Evolutionary conservation across 1,139 yeast genomes (phyloP).

Genomic region (Nakaseomyces kungkrabaensis): DNA sequence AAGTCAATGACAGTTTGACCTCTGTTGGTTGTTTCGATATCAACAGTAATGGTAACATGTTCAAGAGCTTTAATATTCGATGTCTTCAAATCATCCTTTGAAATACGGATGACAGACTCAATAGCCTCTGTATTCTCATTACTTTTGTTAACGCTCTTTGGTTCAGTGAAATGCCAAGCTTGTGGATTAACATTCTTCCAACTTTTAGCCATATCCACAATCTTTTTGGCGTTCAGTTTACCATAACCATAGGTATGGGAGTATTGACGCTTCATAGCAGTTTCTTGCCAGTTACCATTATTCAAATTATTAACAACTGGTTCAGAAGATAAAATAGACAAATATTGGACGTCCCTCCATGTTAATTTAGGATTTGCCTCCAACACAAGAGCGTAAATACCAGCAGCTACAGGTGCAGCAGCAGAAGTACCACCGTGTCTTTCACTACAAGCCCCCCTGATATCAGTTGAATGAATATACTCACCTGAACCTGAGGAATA

Average conservation of each 20-base stretch:
- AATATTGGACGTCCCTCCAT: conserved; percentile 93
- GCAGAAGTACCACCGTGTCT: conserved; percentile 96
- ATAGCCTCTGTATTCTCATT: conserved; percentile 27
- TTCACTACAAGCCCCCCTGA: conserved; percentile 58
- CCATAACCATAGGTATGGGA: conserved; percentile 93
- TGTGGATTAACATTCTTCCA: conserved; percentile 90
- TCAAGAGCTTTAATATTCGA: conserved; percentile 67
- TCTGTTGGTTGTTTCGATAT: conserved; percentile 53
- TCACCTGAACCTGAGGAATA: conserved; percentile 89
- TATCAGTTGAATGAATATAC: conserved; percentile 85
- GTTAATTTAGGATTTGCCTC: conserved; percentile 78
- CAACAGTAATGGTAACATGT: conserved; percentile 76
- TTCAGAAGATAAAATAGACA: conserved; percentile 65
- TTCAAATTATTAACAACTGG: conserved; percentile 43
- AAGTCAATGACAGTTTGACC: conserved; percentile 64
- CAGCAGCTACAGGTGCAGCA: conserved; percentile 98
- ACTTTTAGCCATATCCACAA: conserved; percentile 63
- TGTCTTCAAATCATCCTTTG: conserved; percentile 39
- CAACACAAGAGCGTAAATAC: conserved; percentile 73
- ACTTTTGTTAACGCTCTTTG: conserved; percentile 18
- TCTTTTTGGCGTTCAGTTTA: conserved; percentile 68
- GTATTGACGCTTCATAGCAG: conserved; percentile 48
- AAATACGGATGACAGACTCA: conserved; percentile 39
- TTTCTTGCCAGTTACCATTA: conserved; percentile 62
- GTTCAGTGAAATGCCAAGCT: conserved; percentile 55